phyloP scores from a whole-genome alignment of 352 stramenopile genomes.

The Globisporangium mamillatum region DNA sequence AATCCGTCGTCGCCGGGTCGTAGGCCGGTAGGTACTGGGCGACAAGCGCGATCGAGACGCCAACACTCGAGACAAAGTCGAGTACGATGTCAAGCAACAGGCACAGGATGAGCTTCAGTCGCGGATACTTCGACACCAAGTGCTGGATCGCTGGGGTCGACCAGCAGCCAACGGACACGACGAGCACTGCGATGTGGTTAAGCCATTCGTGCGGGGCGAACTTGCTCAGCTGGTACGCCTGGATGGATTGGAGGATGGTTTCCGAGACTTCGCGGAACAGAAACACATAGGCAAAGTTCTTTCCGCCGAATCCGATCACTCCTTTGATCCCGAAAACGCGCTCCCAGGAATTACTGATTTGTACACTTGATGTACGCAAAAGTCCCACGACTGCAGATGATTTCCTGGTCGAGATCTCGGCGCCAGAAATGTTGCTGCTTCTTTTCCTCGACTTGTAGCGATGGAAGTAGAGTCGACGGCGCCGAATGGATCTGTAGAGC shows the following conservation, averaged over 20 bases:
- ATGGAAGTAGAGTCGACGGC: constrained; percentile 16
- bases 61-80: constrained; percentile 38
- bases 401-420: background rate
- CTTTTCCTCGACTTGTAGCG: background rate
- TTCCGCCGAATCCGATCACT: constrained; percentile 17
- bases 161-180: constrained; percentile 39
- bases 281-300: constrained; percentile 21
- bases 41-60: constrained; percentile 22
- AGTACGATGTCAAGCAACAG: constrained; percentile 27
- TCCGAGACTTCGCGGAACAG: constrained; percentile 15
- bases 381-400: background rate
- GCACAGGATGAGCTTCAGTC: constrained; percentile 27
- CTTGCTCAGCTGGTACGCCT: constrained; percentile 23
- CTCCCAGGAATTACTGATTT: background rate
- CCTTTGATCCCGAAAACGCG: constrained; percentile 11
- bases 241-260: constrained; percentile 18
- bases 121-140: constrained; percentile 5
- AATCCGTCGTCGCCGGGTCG: constrained; percentile 13
- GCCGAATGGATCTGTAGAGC: constrained; percentile 10
- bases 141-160: constrained; percentile 30
- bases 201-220: constrained; percentile 20
- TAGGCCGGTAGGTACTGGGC: constrained; percentile 25
- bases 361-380: background rate
- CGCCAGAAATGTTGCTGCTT: background rate
- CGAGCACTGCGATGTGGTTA: constrained; percentile 24